Evolutionary conservation across 768 basidiomycete species (phyloP).

Genomic region (Termitomyces eurrhizus): DNA sequence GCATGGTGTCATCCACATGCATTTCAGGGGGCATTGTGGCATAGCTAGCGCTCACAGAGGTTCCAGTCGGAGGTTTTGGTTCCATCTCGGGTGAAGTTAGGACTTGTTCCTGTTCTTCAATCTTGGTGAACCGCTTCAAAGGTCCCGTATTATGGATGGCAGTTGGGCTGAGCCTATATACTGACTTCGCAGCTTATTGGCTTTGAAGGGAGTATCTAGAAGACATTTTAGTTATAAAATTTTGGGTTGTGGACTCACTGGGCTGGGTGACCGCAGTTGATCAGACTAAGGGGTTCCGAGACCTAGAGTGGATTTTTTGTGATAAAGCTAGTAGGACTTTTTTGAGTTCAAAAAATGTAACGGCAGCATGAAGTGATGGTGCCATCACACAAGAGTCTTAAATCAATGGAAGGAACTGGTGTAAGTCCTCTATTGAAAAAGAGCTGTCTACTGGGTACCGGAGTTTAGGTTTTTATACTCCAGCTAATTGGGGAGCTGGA

Average conservation of each 20-base stretch:
- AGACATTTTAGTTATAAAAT: not conserved
- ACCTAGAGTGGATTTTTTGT: not conserved
- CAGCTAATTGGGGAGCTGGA: too few species aligned
- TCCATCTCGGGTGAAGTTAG: rapidly evolving
- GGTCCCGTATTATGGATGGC: too few species aligned
- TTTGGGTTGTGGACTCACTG: not conserved
- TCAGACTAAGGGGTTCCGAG: not conserved
- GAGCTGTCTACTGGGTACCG: too few species aligned
- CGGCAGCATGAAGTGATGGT: too few species aligned
- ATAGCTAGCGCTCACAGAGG: not conserved
- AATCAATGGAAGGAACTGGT: too few species aligned
- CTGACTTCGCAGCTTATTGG: not conserved
- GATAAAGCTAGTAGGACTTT: conserved; percentile 1
- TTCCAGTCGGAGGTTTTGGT: too few species aligned
- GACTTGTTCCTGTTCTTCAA: too few species aligned
- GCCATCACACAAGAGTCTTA: too few species aligned
- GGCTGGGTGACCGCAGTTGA: not conserved
- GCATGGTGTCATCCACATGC: not conserved
- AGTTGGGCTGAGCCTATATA: too few species aligned
- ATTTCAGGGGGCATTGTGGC: not conserved
- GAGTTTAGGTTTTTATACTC: too few species aligned
- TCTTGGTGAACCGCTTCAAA: too few species aligned
- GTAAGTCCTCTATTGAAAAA: too few species aligned
- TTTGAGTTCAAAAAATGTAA: conserved; percentile 5
- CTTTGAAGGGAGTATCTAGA: not conserved